phyloP scores from a whole-genome alignment of 2,329 filamentous ascomycete genomes.

The Aspergillus floridensis region DNA sequence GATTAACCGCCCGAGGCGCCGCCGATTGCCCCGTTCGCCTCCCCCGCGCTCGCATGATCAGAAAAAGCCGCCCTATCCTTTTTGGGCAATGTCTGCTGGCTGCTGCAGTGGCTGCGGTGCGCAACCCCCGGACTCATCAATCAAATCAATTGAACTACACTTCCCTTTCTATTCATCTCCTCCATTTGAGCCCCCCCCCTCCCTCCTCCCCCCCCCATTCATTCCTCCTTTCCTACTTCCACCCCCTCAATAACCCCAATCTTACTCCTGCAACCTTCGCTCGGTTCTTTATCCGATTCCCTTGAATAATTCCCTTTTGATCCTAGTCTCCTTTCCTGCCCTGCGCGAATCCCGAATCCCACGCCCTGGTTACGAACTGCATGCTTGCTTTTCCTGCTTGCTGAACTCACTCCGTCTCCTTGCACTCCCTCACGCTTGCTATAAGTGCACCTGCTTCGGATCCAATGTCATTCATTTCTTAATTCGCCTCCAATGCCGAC shows the following conservation, averaged over 20 bases:
- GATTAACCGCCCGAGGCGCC: constrained; percentile 23
- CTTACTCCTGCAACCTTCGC: not conserved
- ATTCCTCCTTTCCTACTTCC: constrained; percentile 3
- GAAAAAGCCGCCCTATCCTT: constrained; percentile 19
- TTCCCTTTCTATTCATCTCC: constrained; percentile 2
- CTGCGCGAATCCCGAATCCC: not conserved
- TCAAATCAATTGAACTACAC: constrained; percentile 8
- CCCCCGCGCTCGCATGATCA: constrained; percentile 43
- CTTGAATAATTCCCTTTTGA: not conserved
- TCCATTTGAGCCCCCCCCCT: not conserved
- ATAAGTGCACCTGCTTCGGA: constrained; percentile 21
- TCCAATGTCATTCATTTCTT: constrained; percentile 38
- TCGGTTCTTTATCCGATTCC: not conserved
- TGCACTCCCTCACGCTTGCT: not conserved
- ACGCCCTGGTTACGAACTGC: not conserved
- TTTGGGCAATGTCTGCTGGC: constrained; percentile 22
- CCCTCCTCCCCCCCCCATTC: not conserved
- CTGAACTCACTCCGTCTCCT: constrained; percentile 23
- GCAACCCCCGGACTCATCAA: constrained; percentile 5
- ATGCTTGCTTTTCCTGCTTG: constrained; percentile 9
- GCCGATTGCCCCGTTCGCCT: constrained; percentile 20
- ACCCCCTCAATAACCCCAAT: not conserved
- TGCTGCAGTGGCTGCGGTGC: constrained; percentile 12
- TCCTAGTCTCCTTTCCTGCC: not conserved
- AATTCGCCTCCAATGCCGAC: constrained; percentile 51